A percentile compares a stretch with the other conserved stretches of the same genome.
Evolutionary conservation across 1,284 basidiomycete species (phyloP).

Genomic region (Vanrija sp.): DNA sequence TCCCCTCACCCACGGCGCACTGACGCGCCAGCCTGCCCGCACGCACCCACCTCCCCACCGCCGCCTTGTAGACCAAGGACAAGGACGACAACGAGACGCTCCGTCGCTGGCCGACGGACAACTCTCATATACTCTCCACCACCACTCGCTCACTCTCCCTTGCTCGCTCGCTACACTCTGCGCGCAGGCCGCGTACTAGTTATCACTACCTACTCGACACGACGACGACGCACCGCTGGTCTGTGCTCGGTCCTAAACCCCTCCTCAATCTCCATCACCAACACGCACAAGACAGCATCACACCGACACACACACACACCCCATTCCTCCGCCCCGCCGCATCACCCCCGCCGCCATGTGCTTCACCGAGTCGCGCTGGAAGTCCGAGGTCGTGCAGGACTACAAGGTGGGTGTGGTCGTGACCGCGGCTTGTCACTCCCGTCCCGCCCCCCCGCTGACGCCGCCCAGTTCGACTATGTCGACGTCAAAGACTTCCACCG

Average conservation of each 20-base stretch:
- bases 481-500: constrained; percentile 83
- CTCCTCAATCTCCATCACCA: not conserved
- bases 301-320: not conserved
- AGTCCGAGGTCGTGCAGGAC: constrained; percentile 93
- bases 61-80: too few relatives aligned
- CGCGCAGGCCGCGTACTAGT: too few relatives aligned
- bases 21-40: too few relatives aligned
- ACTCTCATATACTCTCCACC: too few relatives aligned
- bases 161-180: too few relatives aligned
- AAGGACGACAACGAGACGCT: too few relatives aligned
- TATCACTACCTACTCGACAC: too few relatives aligned
- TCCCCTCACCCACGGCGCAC: too few relatives aligned
- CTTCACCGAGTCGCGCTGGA: constrained; percentile 68
- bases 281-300: not conserved
- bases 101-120: too few relatives aligned
- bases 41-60: too few relatives aligned
- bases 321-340: not conserved
- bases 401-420: constrained; percentile 69
- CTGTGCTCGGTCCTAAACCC: not conserved
- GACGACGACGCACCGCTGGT: too few relatives aligned
- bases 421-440: constrained; percentile 5
- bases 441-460: constrained; percentile 11
- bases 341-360: constrained; percentile 55
- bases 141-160: too few relatives aligned
- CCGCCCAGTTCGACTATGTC: constrained; percentile 86